phyloP scores from a whole-genome alignment of 1,284 basidiomycete genomes.

The Earliella scabrosa region DNA sequence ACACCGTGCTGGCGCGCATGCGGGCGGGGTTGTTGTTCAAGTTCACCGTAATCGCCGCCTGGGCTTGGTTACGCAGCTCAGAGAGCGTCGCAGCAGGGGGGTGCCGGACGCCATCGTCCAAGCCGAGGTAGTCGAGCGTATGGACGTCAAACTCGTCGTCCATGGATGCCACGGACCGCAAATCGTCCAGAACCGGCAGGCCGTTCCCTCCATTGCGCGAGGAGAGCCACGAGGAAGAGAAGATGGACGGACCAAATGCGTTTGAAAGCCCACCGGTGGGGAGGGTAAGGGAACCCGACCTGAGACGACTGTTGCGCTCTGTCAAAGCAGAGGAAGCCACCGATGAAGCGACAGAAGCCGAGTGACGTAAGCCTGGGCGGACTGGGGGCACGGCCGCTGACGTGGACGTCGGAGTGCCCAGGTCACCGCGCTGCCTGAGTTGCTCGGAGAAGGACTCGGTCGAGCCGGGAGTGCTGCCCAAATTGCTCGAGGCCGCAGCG shows the following conservation, averaged over 20 bases:
- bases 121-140: slow-evolving; percentile 92
- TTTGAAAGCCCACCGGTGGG: slow-evolving; percentile 75
- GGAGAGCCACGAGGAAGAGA: slow-evolving; percentile 86
- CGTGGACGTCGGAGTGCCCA: slow-evolving; percentile 43
- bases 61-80: slow-evolving; percentile 85
- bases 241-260: slow-evolving; percentile 86
- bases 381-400: slow-evolving; percentile 45
- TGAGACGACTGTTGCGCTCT: slow-evolving; percentile 78
- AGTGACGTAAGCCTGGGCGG: slow-evolving; percentile 80
- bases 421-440: slow-evolving; percentile 47
- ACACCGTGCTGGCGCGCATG: slow-evolving; percentile 88
- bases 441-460: slow-evolving; percentile 71
- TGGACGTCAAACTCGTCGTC: slow-evolving; percentile 92
- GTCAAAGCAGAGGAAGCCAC: slow-evolving; percentile 60
- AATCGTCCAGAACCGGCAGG: slow-evolving; percentile 73
- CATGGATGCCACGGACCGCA: slow-evolving; percentile 77
- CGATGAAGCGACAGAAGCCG: slow-evolving; percentile 67
- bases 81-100: slow-evolving; percentile 83
- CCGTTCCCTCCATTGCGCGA: slow-evolving; percentile 60
- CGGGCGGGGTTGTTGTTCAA: slow-evolving; percentile 73
- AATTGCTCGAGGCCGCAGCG: slow-evolving; percentile 66
- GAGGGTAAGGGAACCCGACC: slow-evolving; percentile 86
- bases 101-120: slow-evolving; percentile 75
- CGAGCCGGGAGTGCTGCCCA: slow-evolving; percentile 57
- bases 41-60: slow-evolving; percentile 85